A percentile compares a stretch with the other conserved stretches of the same genome.
phyloP scores from a whole-genome alignment of 2,329 filamentous ascomycete species.

The Penicillium decumbens region DNA sequence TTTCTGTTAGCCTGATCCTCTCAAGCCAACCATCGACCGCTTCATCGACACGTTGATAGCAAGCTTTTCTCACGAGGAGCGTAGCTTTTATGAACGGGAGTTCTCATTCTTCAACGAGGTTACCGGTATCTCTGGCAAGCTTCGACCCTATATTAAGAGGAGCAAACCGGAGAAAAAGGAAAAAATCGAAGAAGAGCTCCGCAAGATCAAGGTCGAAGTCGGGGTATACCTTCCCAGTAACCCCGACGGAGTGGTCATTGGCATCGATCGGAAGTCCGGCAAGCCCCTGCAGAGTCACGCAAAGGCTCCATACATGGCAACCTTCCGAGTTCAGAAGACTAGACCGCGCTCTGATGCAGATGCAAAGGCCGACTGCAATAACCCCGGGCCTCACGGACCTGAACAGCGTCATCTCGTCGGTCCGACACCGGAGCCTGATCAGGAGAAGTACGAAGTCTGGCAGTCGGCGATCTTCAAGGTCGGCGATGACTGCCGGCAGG shows the following conservation, averaged over 20 bases:
- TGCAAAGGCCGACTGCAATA: conserved; percentile 25
- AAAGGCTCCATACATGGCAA: conserved; percentile 98
- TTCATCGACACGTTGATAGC: conserved; percentile 80
- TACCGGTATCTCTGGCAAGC: conserved; percentile 88
- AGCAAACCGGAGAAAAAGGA: conserved; percentile 96
- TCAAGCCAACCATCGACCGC: conserved; percentile 88
- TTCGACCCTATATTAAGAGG: conserved; percentile 86
- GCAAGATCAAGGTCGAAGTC: conserved; percentile 94
- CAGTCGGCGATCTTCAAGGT: conserved; percentile 99
- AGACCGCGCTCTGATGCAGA: conserved; percentile 33
- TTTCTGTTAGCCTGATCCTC: conserved; percentile 65
- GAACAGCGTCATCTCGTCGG: conserved; percentile 24
- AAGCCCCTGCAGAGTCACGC: conserved; percentile 97
- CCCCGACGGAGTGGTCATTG: conserved; percentile 92
- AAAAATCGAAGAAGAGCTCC: conserved; percentile 97
- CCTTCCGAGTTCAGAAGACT: conserved; percentile 89
- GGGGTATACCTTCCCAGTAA: conserved; percentile 97
- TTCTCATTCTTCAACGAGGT: conserved; percentile 99
- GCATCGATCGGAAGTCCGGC: conserved; percentile 95
- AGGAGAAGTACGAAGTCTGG: conserved; percentile 83
- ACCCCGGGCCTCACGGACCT: conserved; percentile 25
- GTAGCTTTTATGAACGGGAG: conserved; percentile 84
- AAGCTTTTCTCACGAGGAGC: conserved; percentile 75
- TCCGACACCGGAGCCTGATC: conserved; percentile 24
- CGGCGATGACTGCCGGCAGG: conserved; percentile 95